Conservation (phyloP, 83 land plant genomes). For the Larix sibirica region DNA sequence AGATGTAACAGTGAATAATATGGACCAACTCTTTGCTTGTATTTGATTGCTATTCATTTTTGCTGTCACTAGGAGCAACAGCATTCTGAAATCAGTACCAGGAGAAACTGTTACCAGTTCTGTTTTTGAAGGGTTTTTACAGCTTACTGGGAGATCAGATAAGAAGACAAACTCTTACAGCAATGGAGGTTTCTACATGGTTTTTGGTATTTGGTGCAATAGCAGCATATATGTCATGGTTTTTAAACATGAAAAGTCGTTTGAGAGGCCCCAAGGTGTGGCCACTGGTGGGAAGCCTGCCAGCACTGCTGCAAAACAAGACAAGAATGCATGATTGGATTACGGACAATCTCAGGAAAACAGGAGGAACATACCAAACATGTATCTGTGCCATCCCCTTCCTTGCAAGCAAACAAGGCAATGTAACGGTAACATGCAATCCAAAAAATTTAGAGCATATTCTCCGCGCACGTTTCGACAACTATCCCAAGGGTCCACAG, state of each 20-base stretch:
- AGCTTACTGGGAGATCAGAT: too few relatives aligned
- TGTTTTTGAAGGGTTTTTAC: not conserved
- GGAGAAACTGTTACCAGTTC: too few relatives aligned
- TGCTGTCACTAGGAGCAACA: too few relatives aligned
- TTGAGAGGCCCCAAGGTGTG: conserved; percentile 45
- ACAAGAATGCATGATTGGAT: conserved; percentile 61
- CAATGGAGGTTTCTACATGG: conserved; percentile 3
- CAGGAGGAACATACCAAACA: conserved; percentile 55
- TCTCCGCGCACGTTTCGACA: conserved; percentile 52
- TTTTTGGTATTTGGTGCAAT: conserved; percentile 26
- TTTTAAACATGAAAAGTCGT: conserved; percentile 32
- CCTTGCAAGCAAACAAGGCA: conserved; percentile 43
- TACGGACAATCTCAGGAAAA: conserved; percentile 39
- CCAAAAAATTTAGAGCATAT: conserved; percentile 62
- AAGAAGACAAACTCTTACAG: not conserved
- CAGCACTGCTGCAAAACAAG: conserved; percentile 36
- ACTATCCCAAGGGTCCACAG: conserved; percentile 63
- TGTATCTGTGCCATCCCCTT: conserved; percentile 47
- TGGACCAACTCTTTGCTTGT: too few relatives aligned
- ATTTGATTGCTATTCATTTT: too few relatives aligned
- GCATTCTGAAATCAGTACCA: too few relatives aligned
- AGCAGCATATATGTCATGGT: conserved; percentile 45
- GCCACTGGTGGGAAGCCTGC: conserved; percentile 56
- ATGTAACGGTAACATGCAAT: conserved; percentile 54
- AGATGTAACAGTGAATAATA: too few relatives aligned